Evolutionary conservation across 2,329 filamentous ascomycete genomes (phyloP).

Genomic region (Paraconiothyrium sp.): DNA sequence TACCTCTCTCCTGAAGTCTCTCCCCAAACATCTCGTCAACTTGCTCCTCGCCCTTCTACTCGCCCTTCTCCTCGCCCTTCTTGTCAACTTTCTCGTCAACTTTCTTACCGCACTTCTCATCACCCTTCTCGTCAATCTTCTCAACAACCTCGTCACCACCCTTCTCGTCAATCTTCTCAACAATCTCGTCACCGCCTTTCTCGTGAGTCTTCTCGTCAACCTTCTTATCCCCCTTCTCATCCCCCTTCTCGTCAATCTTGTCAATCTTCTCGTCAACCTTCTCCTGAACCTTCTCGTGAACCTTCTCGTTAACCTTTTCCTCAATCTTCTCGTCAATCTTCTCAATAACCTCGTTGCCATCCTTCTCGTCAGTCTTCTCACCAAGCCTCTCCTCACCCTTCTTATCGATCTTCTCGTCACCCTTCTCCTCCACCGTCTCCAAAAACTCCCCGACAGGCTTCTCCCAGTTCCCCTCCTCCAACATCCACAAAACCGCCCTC

Average conservation of each 20-base stretch:
- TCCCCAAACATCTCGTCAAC: background rate
- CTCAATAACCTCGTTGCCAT: no score
- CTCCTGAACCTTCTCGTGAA: background rate
- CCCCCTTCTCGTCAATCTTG: background rate
- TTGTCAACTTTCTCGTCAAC: background rate
- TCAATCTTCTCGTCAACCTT: background rate
- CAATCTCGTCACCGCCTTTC: background rate
- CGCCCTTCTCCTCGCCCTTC: background rate
- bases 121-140: no score
- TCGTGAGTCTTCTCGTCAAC: background rate
- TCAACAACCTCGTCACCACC: background rate
- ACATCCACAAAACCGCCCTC: conserved; percentile 12
- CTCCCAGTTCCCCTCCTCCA: conserved; percentile 11
- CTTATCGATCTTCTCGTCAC: background rate
- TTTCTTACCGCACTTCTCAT: no score
- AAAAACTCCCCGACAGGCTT: conserved; percentile 5
- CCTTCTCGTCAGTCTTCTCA: no score
- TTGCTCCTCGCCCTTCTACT: background rate
- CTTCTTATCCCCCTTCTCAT: background rate
- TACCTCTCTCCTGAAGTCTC: no score
- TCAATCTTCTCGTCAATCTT: background rate
- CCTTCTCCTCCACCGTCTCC: background rate
- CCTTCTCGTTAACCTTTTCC: background rate
- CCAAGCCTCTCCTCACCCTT: no score
- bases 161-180: background rate